Base-by-base conservation (phyloP, 495 filamentous ascomycete species). In the Xylona heveae region DNA sequence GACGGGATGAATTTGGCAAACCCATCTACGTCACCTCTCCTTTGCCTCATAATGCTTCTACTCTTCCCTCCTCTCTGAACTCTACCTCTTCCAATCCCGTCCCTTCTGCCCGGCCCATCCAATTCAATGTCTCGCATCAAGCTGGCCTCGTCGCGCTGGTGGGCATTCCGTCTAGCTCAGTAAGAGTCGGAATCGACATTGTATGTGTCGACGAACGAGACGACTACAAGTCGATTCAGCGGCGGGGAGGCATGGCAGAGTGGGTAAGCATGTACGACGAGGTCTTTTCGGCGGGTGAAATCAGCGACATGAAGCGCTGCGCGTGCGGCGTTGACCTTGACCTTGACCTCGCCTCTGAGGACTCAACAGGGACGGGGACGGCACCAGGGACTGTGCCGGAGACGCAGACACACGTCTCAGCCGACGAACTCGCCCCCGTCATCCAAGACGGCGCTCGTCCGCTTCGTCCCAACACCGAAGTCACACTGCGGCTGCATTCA, bases 91-190 rank as follows among this genome's bases (percentile, higher is more conserved):
- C n/a, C n/a, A n/a, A n/a, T n/a, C n/a, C n/a, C n/a, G n/a, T n/a
- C n/a, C 30, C 19, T 5, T 24, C 28, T 14, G 38, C 34, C 4
- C 39, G 37, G 31, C 50, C 52, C 16, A 57, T 85, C 12, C 64
- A 76, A 34, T 92, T 93, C 63, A 93, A 93, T 47, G 76, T 92
- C 34, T 77, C 68, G 33, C 83, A 93, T 46, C 83, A 92, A 48
- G 76, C 74, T 9, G 78, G 78, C 0, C 51, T 92, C 7, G 80
- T 85, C 6, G 62, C 65, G 4, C 44, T 79, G 3, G 61, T 67
- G 3, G 72, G 68, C 22, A 44, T 46, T 42, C 29, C 42, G 3
- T 49, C 61, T 6, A 52, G 58, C n/a, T 57, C 20, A 4, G 37
- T 48, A 9, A 43, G 44, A 33, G 41, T 54, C 3, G 53, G 54